Conservation (phyloP, 176 grass and related monocot genomes). For the Paspalum vaginatum region DNA sequence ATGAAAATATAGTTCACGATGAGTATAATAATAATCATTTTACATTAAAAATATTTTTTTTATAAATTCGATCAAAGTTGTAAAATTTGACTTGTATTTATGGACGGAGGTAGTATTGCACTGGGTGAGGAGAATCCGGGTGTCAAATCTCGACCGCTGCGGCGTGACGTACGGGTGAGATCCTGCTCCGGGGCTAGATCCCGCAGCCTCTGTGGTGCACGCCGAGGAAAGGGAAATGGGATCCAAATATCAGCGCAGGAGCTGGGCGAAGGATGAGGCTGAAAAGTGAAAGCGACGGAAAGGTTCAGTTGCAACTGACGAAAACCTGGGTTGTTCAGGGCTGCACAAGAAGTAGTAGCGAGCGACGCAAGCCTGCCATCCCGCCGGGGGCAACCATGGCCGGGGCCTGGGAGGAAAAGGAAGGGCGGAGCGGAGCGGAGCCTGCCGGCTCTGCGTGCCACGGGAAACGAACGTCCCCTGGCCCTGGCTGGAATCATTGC, state of each 20-base stretch:
- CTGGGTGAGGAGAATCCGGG: background rate
- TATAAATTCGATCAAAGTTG: no score
- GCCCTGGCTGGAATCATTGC: no score
- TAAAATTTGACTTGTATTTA: no score
- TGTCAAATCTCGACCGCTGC: background rate
- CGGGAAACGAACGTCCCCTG: no score
- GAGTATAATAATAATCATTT: no score
- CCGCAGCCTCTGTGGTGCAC: background rate
- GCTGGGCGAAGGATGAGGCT: no score
- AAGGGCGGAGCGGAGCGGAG: background rate
- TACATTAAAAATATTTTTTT: no score
- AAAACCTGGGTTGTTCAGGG: no score
- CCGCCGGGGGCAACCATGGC: constrained; percentile 36
- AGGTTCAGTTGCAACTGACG: background rate
- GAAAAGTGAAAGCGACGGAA: background rate
- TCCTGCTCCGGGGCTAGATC: background rate
- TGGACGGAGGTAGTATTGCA: no score
- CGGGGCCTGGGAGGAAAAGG: background rate
- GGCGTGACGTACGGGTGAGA: constrained; percentile 10
- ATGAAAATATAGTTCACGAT: no score
- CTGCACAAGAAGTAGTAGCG: constrained; percentile 34
- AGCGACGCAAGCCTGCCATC: constrained; percentile 41
- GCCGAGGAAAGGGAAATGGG: background rate
- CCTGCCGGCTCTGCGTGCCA: no score
- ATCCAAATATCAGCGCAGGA: no score